These are phyloP conservation scores for Batkoa obscura DNA, from an alignment of 371 early-diverging fungal species.

Conservation along the genomic window DNA sequence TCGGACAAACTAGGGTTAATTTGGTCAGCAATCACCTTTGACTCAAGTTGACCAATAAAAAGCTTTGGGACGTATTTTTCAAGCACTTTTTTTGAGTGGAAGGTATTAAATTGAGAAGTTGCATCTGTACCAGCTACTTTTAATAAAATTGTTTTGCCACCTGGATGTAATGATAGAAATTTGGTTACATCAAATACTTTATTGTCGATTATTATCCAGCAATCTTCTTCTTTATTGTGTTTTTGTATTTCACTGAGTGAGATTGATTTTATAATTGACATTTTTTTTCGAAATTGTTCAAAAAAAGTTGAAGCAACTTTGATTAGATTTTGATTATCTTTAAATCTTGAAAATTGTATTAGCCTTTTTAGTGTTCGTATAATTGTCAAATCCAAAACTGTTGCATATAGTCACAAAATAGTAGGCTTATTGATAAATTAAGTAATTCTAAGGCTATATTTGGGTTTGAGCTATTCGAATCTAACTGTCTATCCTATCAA, in stretches of 20 bases:
- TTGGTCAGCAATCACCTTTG: no score
- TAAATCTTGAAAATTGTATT: no score
- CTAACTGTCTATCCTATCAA: no score
- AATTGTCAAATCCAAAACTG: no score
- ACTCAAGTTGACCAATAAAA: not conserved
- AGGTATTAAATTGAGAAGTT: constrained; percentile 70
- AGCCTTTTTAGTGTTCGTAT: no score
- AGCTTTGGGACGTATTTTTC: not conserved
- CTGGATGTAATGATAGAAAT: constrained; percentile 24
- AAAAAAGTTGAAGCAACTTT: no score
- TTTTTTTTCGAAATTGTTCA: no score
- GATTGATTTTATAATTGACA: not conserved
- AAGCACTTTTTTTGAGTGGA: constrained; percentile 17
- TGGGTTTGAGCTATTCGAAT: no score
- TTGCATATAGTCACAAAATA: no score
- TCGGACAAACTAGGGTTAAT: not conserved
- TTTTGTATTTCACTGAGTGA: constrained; percentile 53
- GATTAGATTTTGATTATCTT: no score
- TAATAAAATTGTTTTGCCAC: constrained; percentile 38
- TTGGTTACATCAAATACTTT: constrained; percentile 64
- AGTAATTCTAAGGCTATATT: no score
- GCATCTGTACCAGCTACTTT: constrained; percentile 56
- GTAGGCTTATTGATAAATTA: no score
- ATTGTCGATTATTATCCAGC: constrained; percentile 74
- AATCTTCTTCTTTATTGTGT: constrained; percentile 54